phyloP scores from a whole-genome alignment of 768 basidiomycete genomes.

The Fibroporia radiculosa region DNA sequence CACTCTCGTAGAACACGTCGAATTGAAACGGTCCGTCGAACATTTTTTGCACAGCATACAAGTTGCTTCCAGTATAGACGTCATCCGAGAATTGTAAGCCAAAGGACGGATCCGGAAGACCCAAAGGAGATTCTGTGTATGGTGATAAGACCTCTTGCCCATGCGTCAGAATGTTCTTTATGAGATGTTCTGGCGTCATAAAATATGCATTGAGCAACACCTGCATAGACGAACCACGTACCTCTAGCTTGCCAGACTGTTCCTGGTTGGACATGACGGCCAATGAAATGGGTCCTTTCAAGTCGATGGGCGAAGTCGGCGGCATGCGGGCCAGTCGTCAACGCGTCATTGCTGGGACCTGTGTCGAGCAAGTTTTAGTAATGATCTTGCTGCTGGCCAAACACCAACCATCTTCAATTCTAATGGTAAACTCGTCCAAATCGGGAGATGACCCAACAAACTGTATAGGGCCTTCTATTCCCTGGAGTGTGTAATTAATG shows the following conservation, averaged over 20 bases:
- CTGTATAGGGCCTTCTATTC: constrained; percentile 59
- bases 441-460: constrained; percentile 71
- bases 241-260: constrained; percentile 85
- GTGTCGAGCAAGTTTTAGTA: not conserved
- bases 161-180: constrained; percentile 49
- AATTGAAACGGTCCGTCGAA: constrained; percentile 84
- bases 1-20: constrained; percentile 83
- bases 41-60: constrained; percentile 81
- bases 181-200: constrained; percentile 56
- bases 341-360: constrained; percentile 53
- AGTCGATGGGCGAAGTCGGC: constrained; percentile 50
- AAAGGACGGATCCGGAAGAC: constrained; percentile 74
- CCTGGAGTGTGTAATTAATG: constrained; percentile 35
- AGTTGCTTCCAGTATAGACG: constrained; percentile 60
- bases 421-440: constrained; percentile 75
- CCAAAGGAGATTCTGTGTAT: constrained; percentile 41
- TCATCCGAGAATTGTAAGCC: constrained; percentile 73
- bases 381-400: not conserved
- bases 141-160: constrained; percentile 47
- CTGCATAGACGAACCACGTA: constrained; percentile 18
- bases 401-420: constrained; percentile 64
- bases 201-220: constrained; percentile 1
- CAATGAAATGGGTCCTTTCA: constrained; percentile 66
- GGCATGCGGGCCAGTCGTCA: constrained; percentile 49
- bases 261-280: constrained; percentile 51